A percentile compares a stretch with the other conserved stretches of the same genome.
These are phyloP conservation scores for Cystobasidium slooffiae DNA, from an alignment of 1,284 basidiomycete species.

Conservation along the genomic window DNA sequence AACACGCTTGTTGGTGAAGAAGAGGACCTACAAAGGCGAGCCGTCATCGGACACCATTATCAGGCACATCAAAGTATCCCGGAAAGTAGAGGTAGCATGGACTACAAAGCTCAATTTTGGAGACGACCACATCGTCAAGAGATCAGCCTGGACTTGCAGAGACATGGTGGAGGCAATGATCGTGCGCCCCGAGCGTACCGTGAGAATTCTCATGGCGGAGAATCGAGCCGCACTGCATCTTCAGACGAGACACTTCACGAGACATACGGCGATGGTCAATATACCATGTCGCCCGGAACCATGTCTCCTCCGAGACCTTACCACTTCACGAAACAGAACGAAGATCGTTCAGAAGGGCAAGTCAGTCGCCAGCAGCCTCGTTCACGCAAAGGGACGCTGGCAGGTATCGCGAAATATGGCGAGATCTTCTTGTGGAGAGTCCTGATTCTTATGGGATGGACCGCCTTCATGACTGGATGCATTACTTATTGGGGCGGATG, in stretches of 20 bases:
- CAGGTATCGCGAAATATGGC: constrained; percentile 58
- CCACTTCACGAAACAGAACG: not conserved
- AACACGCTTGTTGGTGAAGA: not conserved
- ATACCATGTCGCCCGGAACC: not conserved
- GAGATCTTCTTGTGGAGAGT: constrained; percentile 64
- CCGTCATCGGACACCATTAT: not conserved
- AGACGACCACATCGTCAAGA: constrained; percentile 29
- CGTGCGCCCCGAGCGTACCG: constrained; percentile 12
- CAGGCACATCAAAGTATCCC: not conserved
- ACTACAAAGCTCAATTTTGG: not conserved
- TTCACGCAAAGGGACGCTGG: constrained; percentile 41
- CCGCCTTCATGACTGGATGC: constrained; percentile 69
- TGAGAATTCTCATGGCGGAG: constrained; percentile 3
- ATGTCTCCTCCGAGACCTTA: not conserved
- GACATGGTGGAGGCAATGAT: constrained; percentile 43
- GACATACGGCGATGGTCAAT: not conserved
- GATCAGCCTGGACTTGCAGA: constrained; percentile 43
- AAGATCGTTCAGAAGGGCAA: not conserved
- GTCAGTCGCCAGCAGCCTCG: constrained; percentile 28
- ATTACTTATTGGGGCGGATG: constrained; percentile 82
- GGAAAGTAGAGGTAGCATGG: not conserved
- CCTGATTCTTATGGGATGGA: constrained; percentile 72
- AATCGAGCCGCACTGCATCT: constrained; percentile 58
- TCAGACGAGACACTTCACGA: constrained; percentile 73
- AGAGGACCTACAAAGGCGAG: constrained; percentile 8